Base-by-base conservation (phyloP, 805 yeast genomes). In the Metschnikowia lochheadii region DNA sequence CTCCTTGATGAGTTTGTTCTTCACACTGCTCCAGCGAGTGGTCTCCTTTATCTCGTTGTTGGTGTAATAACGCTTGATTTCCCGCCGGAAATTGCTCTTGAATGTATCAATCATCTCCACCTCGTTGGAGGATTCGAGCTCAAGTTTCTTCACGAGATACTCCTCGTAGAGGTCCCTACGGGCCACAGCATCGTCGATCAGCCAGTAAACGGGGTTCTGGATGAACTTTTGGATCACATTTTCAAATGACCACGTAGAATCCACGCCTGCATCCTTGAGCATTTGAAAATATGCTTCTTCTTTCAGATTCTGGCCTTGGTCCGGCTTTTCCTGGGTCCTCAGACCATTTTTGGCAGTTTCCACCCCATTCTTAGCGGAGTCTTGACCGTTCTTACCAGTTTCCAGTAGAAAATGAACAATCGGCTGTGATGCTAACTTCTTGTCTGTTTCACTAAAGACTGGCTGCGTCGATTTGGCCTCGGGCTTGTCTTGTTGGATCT, bases 211-310 rank as follows among this genome's bases (percentile, higher is more conserved):
- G 1, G 84, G 80, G 55, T 85, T 83, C 3, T 60, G 63, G 15
- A 85, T 75, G 50, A 85, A 79, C 15, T 68, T 66, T 20, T 79
- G 76, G 67, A 89, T 81, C 1, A 87, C 85, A 50, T 72, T 72
- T 44, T 77, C 80, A 65, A 89, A 89, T 0, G 94, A 77, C 91
- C 92, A 87, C 0, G 85, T 78, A 0, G 86, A 77, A 63, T 85
- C 90, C 2, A 89, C 88, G 6, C 75, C 67, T 36, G 77, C 66
- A 1, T 77, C 80, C 33, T 68, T 64, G 8, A 90, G 68, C 77
- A 89, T 72, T 15, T 73, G 58, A 61, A 85, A 89, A 8, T 65
- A 68, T 4, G 59, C 55, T 40, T 75, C 77, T 2, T 79, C 77
- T 17, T 73, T 78, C 31, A 21, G 38, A 6, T 64, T 63, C n/a